Evolutionary conservation across 768 basidiomycete species (phyloP), one percentile per base, ranked within the genome.

Genomic region (Pleurotus pulmonarius): DNA sequence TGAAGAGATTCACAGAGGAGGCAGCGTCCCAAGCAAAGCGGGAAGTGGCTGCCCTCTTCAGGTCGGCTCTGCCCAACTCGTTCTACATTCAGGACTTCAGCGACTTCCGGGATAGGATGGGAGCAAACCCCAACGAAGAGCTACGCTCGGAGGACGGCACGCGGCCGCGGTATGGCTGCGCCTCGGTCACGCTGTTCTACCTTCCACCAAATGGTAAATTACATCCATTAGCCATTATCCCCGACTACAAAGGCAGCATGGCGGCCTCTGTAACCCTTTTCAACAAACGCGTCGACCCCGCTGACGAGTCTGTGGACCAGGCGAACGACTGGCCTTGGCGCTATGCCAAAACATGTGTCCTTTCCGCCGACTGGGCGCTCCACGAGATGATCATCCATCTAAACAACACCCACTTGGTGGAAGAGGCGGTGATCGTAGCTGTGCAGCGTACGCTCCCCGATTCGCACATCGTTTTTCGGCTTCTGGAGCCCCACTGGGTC

Each of bases 371-470:
- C 56, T 69, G 68, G 67, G 25, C 58, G 15, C 56, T 61, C n/a
- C 68, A 70, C 53, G 69, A 70, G 43, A 44, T 70, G 26, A 55
- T 58, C 3, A 57, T 66, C 43, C 69, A 70, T 46, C 63, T 70
- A 13, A 63, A 63, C 45, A 52, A 68, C 34, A 68, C 69, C 1
- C 69, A 70, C 55, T 58, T 70, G 3, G 60, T 69, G 29, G 68
- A 70, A 43, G 69, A 70, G 58, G 66, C 61, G n/a, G 57, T 64
- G 37, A 68, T 70, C 52, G 66, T 70, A 26, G 67, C 66, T 24
- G 65, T 67, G 9, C 61, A 66, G 46, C 69, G 69, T 20, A 59
- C 56, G 2, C 58, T 70, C 39, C 29, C 8, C 24, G 44, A 45
- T 5, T 22, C 34, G 46, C 68, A 70, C 51, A 56, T 66, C 16